These are phyloP conservation scores for Pulveroboletus sp. DNA, from an alignment of 768 basidiomycete species.

Conservation along the genomic window DNA sequence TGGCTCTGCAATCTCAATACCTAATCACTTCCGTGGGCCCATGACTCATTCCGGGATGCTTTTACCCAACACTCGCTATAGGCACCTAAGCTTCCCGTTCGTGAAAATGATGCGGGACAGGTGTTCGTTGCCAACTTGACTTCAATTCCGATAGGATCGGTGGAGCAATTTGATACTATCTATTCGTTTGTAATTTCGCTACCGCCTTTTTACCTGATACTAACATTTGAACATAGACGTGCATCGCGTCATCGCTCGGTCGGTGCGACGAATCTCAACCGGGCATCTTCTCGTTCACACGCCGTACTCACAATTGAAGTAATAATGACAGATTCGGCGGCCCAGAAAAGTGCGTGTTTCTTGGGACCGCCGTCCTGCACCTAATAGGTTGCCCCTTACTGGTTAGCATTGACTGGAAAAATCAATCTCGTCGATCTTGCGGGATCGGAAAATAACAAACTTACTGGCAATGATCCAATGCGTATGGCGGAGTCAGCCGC, in stretches of 20 bases:
- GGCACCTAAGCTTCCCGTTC: conserved; percentile 52
- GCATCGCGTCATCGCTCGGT: conserved; percentile 78
- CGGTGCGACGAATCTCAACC: conserved; percentile 82
- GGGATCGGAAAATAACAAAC: conserved; percentile 89
- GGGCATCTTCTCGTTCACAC: conserved; percentile 82
- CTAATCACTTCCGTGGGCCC: not conserved
- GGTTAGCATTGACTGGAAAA: conserved; percentile 62
- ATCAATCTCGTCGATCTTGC: conserved; percentile 87
- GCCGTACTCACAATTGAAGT: conserved; percentile 77
- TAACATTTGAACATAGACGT: conserved; percentile 36
- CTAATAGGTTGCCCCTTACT: not conserved
- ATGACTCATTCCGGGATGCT: not conserved
- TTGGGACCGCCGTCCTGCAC: accelerated
- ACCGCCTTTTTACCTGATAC: not conserved
- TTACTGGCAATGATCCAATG: conserved; percentile 82
- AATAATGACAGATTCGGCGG: conserved; percentile 47
- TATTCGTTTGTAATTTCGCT: conserved; percentile 38
- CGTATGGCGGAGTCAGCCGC: conserved; percentile 86
- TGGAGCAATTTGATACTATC: conserved; percentile 44
- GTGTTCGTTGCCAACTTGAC: conserved; percentile 53
- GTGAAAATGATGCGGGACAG: conserved; percentile 48
- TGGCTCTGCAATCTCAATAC: not conserved
- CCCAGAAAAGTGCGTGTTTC: conserved; percentile 47
- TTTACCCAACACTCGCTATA: conserved; percentile 12
- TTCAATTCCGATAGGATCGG: conserved; percentile 33